Conservation (phyloP, 371 early-diverging fungal species). For the Mucor velutinosus region DNA sequence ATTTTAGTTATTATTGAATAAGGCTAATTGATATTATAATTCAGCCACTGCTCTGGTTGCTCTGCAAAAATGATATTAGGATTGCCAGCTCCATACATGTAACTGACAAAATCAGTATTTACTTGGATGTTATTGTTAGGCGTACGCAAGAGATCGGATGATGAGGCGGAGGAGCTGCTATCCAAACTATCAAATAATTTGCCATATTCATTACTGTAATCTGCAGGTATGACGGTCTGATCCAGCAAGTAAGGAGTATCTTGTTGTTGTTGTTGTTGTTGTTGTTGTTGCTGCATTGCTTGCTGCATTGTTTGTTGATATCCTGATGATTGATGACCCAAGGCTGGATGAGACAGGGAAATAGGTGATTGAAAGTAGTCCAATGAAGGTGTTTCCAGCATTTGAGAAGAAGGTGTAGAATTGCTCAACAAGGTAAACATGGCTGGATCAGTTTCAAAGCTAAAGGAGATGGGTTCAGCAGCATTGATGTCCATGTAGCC, state of each 20-base stretch:
- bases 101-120: background rate
- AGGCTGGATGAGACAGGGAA: background rate
- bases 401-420: background rate
- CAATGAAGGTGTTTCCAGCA: background rate
- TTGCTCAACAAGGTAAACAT: background rate
- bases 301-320: background rate
- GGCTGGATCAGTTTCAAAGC: too few species aligned
- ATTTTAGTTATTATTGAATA: background rate
- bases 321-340: background rate
- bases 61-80: background rate
- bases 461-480: background rate
- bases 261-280: background rate
- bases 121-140: background rate
- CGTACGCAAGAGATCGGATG: background rate
- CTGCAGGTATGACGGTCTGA: background rate
- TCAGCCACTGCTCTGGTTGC: background rate
- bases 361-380: constrained; percentile 3
- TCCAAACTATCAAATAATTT: background rate
- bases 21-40: background rate
- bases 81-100: background rate
- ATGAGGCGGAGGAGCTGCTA: background rate
- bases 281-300: background rate
- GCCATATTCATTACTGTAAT: background rate
- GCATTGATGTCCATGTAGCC: background rate
- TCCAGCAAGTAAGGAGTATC: background rate